A percentile compares a stretch with the other conserved stretches of the same genome.
These are phyloP conservation scores for Clathrus columnatus DNA, from an alignment of 768 basidiomycete genomes.

Conservation along the genomic window DNA sequence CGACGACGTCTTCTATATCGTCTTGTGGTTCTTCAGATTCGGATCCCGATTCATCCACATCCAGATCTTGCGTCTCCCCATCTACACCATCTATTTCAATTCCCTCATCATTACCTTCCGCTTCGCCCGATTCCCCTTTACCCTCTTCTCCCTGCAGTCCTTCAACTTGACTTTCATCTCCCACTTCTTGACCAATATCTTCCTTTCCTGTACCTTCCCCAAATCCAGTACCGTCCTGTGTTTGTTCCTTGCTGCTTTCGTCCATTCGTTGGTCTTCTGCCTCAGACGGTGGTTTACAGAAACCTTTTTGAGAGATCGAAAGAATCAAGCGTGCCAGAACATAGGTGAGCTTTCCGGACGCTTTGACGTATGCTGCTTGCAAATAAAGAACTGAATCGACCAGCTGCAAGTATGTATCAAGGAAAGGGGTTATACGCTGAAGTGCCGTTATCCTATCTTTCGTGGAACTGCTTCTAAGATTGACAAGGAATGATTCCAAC, in stretches of 20 bases:
- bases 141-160: slow-evolving; percentile 68
- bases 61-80: slow-evolving; percentile 75
- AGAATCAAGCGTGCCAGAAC: slow-evolving; percentile 66
- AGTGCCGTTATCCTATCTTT: not conserved
- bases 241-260: slow-evolving; percentile 36
- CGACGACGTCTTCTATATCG: slow-evolving; percentile 64
- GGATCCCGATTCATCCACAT: slow-evolving; percentile 37
- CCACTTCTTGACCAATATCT: slow-evolving; percentile 89
- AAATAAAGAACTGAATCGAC: slow-evolving; percentile 47
- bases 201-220: slow-evolving; percentile 81
- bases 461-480: not conserved
- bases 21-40: slow-evolving; percentile 51
- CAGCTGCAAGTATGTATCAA: slow-evolving; percentile 52
- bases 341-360: slow-evolving; percentile 78
- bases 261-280: slow-evolving; percentile 40
- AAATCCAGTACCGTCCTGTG: slow-evolving; percentile 66
- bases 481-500: slow-evolving; percentile 24
- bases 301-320: slow-evolving; percentile 75
- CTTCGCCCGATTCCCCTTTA: slow-evolving; percentile 28
- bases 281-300: slow-evolving; percentile 80
- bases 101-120: slow-evolving; percentile 62
- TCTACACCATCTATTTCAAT: slow-evolving; percentile 90
- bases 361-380: slow-evolving; percentile 58
- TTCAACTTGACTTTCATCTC: slow-evolving; percentile 95
- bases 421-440: slow-evolving; percentile 48